Percentiles rank a stretch among this genome's conserved stretches.
Evolutionary conservation across 345 rosid species (phyloP).

Genomic region (Camelina neglecta): DNA sequence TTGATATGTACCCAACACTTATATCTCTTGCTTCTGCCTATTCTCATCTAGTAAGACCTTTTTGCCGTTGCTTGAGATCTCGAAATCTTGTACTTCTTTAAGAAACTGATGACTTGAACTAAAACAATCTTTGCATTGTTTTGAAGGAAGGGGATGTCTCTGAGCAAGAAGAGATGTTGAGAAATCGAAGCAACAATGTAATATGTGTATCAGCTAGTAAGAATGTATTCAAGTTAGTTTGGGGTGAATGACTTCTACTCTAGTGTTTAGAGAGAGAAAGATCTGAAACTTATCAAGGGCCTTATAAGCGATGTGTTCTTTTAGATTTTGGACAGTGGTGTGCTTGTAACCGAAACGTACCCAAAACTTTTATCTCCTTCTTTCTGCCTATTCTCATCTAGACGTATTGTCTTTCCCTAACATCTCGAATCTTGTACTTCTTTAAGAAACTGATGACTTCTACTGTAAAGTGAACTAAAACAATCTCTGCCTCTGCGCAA

Average conservation of each 20-base stretch:
- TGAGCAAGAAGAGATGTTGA: slow-evolving; percentile 41
- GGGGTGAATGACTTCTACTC: slow-evolving; percentile 29
- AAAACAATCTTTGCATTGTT: background rate
- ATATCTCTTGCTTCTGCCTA: slow-evolving; percentile 82
- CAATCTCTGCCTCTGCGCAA: too few relatives aligned
- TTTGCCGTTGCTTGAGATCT: background rate
- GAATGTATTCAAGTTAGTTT: slow-evolving; percentile 33
- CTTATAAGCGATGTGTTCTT: too few relatives aligned
- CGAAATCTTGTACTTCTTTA: background rate
- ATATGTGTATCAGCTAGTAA: slow-evolving; percentile 38
- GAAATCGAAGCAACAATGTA: slow-evolving; percentile 25
- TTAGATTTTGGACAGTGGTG: too few relatives aligned
- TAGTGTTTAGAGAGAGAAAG: background rate
- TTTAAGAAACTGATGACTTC: too few relatives aligned
- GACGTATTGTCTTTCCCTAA: too few relatives aligned
- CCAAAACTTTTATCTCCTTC: too few relatives aligned
- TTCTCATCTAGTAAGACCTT: slow-evolving; percentile 74
- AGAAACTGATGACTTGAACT: background rate
- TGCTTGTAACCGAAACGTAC: too few relatives aligned
- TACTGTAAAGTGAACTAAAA: too few relatives aligned
- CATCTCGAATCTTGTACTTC: too few relatives aligned
- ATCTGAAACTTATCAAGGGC: background rate
- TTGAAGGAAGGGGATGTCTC: slow-evolving; percentile 25
- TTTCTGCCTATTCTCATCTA: too few relatives aligned
- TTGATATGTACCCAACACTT: slow-evolving; percentile 82